Conservation (phyloP, 2,329 filamentous ascomycete species). For the Fusarium buxicola region DNA sequence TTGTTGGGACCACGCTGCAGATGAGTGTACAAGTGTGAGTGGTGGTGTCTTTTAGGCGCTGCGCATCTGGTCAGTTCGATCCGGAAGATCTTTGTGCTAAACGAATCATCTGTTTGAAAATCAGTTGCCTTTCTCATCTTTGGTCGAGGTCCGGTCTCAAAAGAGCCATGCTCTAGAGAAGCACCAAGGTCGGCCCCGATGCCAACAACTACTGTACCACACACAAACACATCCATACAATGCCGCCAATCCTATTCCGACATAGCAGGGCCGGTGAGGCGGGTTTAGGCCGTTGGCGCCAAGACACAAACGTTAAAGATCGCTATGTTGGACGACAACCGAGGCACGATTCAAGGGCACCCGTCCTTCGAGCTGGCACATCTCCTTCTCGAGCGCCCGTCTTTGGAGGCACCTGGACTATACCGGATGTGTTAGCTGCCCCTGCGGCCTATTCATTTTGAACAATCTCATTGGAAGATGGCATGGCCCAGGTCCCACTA, state of each 20-base stretch:
- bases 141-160: not conserved
- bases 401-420: slow-evolving; percentile 5
- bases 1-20: slow-evolving; percentile 70
- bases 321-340: not conserved
- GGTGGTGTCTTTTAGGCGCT: not conserved
- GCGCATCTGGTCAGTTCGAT: not conserved
- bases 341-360: not conserved
- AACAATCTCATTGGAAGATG: not conserved
- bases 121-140: not conserved
- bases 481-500: not conserved
- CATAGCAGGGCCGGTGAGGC: slow-evolving; percentile 10
- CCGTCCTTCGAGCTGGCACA: slow-evolving; percentile 6
- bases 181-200: not conserved
- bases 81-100: slow-evolving; percentile 5
- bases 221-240: not conserved
- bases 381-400: slow-evolving; percentile 26
- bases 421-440: slow-evolving; percentile 17
- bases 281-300: slow-evolving; percentile 7
- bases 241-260: not conserved
- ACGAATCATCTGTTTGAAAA: not conserved
- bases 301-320: not conserved
- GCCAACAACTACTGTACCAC: not conserved
- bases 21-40: slow-evolving; percentile 35
- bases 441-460: slow-evolving; percentile 25
- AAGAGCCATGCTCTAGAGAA: not conserved